These are phyloP conservation scores for Lecanosticta acicola DNA, from an alignment of 2,329 filamentous ascomycete species.

Conservation along the genomic window DNA sequence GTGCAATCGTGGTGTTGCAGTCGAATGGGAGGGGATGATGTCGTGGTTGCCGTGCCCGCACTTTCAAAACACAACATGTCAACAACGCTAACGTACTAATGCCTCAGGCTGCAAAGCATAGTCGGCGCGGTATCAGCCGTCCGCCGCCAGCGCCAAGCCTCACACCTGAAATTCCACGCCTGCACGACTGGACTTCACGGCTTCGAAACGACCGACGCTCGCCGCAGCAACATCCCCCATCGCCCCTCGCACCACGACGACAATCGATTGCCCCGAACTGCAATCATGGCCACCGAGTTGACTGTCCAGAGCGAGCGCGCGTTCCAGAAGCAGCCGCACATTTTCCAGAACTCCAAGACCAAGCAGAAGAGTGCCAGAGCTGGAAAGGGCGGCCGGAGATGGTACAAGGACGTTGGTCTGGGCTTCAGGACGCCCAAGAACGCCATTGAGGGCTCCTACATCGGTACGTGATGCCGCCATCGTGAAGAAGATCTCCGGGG, in stretches of 20 bases:
- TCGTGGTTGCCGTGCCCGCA: constrained; percentile 1
- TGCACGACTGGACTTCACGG: background rate
- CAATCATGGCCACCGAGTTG: constrained; percentile 93
- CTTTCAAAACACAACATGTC: constrained; percentile 3
- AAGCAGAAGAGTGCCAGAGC: constrained; percentile 73
- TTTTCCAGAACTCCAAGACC: constrained; percentile 97
- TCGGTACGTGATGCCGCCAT: constrained; percentile 62
- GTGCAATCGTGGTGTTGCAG: background rate
- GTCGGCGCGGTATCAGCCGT: background rate
- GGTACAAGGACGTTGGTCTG: constrained; percentile 99
- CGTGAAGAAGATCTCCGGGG: constrained; percentile 4
- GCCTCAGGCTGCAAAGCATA: background rate
- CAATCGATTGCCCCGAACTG: constrained; percentile 30
- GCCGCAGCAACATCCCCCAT: constrained; percentile 1
- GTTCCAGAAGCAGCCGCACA: constrained; percentile 99
- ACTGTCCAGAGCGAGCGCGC: constrained; percentile 99
- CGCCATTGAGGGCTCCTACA: constrained; percentile 98
- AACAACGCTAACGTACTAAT: background rate
- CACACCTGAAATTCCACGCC: background rate
- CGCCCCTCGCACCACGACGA: constrained; percentile 10
- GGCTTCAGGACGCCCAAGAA: constrained; percentile 98
- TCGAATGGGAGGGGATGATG: background rate
- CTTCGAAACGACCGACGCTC: constrained; percentile 1
- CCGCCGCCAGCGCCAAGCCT: background rate
- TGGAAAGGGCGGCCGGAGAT: constrained; percentile 90